Base-by-base conservation (phyloP, 768 basidiomycete species). In the Termitomyces titanicus region DNA sequence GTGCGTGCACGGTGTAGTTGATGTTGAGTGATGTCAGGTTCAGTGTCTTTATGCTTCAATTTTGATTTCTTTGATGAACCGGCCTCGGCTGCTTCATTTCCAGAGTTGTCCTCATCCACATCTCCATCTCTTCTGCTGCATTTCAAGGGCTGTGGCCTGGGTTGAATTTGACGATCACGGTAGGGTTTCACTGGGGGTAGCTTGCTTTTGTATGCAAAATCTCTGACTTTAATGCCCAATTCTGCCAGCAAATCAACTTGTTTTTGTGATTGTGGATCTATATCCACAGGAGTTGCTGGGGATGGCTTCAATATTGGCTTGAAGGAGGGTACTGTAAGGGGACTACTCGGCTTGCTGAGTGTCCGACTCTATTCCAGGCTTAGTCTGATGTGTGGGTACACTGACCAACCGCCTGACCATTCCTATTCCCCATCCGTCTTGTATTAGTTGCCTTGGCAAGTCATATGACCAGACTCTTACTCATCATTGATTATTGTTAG, bases 151-250 rank as follows among this genome's bases (percentile, higher is more conserved):
- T 64, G 69, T 69, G 59, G 53, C 61, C 56, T 65, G 13, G 80
- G 80, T 59, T 79, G 82, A 18, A 78, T 68, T 64, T 81, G 84
- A 20, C 77, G 75, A 1, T 73, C 74, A 53, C 70, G 70, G 24
- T 81, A 78, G 2, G 84, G 74, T 29, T 71, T 72, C 38, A 89
- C 76, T 9, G 84, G 82, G 2, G 86, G 85, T 44, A 88, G 70
- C 25, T 72, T 82, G 69, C 76, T 84, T 68, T 88, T 85, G 70
- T 83, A 86, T 15, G 81, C 85, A 74, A 85, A 89, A 70, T 89
- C 81, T 73, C 71, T 79, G 67, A 73, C 75, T 72, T 75, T 78
- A 53, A 79, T 72, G 3, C 79, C 75, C 11, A 69, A 54, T 17
- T 57, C 64, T 56, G 67, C 65, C 33, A 74, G 61, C 17, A 54